phyloP scores from a whole-genome alignment of 2,329 filamentous ascomycete species.

The Aspergillus sp. region DNA sequence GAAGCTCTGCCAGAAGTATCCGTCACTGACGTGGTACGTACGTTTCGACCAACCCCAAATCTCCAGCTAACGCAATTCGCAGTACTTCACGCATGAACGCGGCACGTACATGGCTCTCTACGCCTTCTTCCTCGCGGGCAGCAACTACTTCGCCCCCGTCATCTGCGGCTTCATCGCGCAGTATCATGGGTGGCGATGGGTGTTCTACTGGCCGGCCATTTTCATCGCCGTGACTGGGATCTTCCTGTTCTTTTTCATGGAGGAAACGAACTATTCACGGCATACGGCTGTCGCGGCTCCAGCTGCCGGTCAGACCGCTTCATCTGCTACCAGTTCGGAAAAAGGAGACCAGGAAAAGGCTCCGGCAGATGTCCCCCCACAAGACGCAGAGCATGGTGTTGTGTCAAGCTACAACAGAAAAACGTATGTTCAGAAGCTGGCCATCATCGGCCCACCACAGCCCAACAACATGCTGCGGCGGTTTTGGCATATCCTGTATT shows the following conservation, averaged over 20 bases:
- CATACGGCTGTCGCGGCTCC: conserved; percentile 13
- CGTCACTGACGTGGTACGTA: conserved; percentile 42
- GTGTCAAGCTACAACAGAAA: conserved; percentile 26
- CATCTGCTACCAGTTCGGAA: conserved; percentile 10
- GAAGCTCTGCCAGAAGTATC: conserved; percentile 43
- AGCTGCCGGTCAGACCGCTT: not conserved
- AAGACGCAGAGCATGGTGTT: conserved; percentile 16
- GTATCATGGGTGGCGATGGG: conserved; percentile 49
- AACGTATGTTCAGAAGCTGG: conserved; percentile 33
- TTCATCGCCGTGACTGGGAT: conserved; percentile 47
- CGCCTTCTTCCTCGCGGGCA: conserved; percentile 40
- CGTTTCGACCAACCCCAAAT: not conserved
- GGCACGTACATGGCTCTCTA: conserved; percentile 43
- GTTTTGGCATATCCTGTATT: conserved; percentile 33
- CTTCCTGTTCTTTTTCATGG: conserved; percentile 55
- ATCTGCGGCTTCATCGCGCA: conserved; percentile 49
- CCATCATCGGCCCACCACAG: conserved; percentile 27
- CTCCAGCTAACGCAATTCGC: not conserved
- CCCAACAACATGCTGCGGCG: conserved; percentile 34
- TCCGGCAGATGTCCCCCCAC: conserved; percentile 2
- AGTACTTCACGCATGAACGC: conserved; percentile 45
- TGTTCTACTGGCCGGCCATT: conserved; percentile 53
- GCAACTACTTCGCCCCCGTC: conserved; percentile 46
- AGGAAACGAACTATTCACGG: conserved; percentile 54
- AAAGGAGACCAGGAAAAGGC: conserved; percentile 18